Evolutionary conservation across 164 flowering plant species (phyloP).

Genomic region (Tetrastigma voinierianum): DNA sequence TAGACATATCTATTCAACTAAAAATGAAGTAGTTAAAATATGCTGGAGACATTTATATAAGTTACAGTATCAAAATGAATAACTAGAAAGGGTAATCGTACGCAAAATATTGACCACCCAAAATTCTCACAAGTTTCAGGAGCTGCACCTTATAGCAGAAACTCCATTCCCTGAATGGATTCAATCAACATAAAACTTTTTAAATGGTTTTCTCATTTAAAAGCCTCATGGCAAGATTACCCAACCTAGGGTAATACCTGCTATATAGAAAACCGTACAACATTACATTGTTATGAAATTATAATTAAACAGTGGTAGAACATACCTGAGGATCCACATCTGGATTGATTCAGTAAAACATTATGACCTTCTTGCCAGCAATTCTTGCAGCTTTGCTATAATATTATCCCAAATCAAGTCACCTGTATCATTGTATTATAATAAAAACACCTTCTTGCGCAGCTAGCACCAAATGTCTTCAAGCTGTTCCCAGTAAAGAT

Average conservation of each 20-base stretch:
- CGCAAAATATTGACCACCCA: too few species aligned
- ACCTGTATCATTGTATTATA: constrained; percentile 89
- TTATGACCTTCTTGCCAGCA: constrained; percentile 71
- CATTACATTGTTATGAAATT: not conserved
- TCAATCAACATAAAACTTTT: too few species aligned
- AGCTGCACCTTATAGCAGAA: too few species aligned
- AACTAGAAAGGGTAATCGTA: too few species aligned
- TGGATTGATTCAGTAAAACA: constrained; percentile 93
- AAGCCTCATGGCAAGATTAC: not conserved
- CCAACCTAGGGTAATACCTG: not conserved
- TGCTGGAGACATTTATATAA: too few species aligned
- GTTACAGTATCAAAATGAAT: too few species aligned
- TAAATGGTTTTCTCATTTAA: too few species aligned
- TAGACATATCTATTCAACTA: too few species aligned
- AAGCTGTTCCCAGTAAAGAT: constrained; percentile 90
- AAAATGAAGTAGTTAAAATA: too few species aligned
- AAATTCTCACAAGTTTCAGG: too few species aligned
- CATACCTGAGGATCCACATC: constrained; percentile 98
- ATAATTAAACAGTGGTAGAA: too few species aligned
- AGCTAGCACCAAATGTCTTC: constrained; percentile 90
- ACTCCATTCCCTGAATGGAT: too few species aligned
- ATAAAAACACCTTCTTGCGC: constrained; percentile 92
- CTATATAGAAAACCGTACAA: not conserved
- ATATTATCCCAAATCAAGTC: constrained; percentile 97
- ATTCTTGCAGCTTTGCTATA: constrained; percentile 76